Evolutionary conservation across 2,329 filamentous ascomycete species (phyloP).

Genomic region (Pyrenochaeta sp.): DNA sequence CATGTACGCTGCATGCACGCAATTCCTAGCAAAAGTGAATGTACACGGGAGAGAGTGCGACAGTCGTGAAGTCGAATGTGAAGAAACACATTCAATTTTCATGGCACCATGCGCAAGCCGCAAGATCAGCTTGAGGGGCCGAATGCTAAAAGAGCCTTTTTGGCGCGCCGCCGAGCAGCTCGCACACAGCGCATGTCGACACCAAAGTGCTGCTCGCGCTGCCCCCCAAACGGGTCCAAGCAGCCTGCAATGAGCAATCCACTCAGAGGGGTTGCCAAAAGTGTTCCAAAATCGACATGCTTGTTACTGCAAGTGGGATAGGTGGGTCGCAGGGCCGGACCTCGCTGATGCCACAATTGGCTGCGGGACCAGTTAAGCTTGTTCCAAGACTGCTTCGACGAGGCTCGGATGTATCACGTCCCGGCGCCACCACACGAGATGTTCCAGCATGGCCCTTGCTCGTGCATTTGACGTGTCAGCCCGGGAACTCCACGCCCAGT

Average conservation of each 20-base stretch:
- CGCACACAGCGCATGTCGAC: no score
- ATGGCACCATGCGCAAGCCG: not conserved
- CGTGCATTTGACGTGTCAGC: conserved; percentile 30
- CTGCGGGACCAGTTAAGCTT: conserved; percentile 36
- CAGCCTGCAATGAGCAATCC: no score
- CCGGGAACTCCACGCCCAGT: not conserved
- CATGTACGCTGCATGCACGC: not conserved
- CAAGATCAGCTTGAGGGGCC: not conserved
- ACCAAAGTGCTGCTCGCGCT: conserved; percentile 6
- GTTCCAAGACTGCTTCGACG: conserved; percentile 36
- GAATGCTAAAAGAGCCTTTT: conserved; percentile 1
- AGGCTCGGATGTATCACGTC: conserved; percentile 42
- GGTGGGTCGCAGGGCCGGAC: conserved; percentile 2
- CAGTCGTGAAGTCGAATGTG: not conserved
- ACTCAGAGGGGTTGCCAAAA: conserved; percentile 5
- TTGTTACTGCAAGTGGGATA: conserved; percentile 12
- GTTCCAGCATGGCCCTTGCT: conserved; percentile 29
- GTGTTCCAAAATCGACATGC: conserved; percentile 6
- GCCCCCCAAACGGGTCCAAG: not conserved
- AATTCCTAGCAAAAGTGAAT: conserved; percentile 1
- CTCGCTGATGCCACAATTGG: conserved; percentile 26
- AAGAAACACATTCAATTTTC: conserved; percentile 3
- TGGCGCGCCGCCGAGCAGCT: conserved; percentile 1
- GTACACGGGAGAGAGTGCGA: not conserved
- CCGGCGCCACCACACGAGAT: conserved; percentile 40